Evolutionary conservation across 2,329 filamentous ascomycete species (phyloP).

Genomic region (Curvularia spicifera): DNA sequence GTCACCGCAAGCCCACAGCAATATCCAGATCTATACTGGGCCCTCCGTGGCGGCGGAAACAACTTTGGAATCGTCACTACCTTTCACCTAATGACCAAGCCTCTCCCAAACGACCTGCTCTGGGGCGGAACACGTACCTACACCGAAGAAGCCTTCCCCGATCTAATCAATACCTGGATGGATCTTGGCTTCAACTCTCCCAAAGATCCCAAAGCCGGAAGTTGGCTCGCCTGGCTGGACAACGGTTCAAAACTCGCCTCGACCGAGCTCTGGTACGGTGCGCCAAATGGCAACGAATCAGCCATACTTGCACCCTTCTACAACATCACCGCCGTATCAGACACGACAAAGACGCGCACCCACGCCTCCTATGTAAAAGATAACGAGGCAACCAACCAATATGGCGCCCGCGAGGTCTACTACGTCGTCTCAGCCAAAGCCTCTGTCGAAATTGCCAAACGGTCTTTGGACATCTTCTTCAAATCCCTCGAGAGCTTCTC

Average conservation of each 20-base stretch:
- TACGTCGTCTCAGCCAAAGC: conserved; percentile 21
- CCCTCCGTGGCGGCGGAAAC: conserved; percentile 39
- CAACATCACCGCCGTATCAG: conserved; percentile 2
- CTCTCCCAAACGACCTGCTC: conserved; percentile 17
- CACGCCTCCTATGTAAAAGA: conserved; percentile 8
- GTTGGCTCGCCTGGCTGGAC: conserved; percentile 34
- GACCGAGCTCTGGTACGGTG: conserved; percentile 27
- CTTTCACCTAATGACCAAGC: conserved; percentile 26
- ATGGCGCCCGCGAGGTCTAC: conserved; percentile 18
- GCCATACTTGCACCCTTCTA: conserved; percentile 7
- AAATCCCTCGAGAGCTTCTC: conserved; percentile 10
- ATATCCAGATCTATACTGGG: conserved; percentile 36
- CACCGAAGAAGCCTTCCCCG: conserved; percentile 17
- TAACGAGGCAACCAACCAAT: conserved; percentile 7
- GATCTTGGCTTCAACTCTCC: conserved; percentile 11
- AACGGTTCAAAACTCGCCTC: conserved; percentile 10
- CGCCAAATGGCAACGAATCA: conserved; percentile 16
- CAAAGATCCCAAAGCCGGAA: conserved; percentile 34
- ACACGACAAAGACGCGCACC: conserved; percentile 3
- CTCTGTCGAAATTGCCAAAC: conserved; percentile 19
- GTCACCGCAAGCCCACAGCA: conserved; percentile 17
- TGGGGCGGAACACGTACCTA: conserved; percentile 20
- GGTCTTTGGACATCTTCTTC: conserved; percentile 20
- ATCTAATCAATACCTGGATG: conserved; percentile 23
- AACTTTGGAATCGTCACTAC: conserved; percentile 33